Percentiles rank a stretch among this genome's conserved stretches.
Conservation (phyloP, 202 grass and related monocot species). For the Schoenoplectus tabernaemontani region DNA sequence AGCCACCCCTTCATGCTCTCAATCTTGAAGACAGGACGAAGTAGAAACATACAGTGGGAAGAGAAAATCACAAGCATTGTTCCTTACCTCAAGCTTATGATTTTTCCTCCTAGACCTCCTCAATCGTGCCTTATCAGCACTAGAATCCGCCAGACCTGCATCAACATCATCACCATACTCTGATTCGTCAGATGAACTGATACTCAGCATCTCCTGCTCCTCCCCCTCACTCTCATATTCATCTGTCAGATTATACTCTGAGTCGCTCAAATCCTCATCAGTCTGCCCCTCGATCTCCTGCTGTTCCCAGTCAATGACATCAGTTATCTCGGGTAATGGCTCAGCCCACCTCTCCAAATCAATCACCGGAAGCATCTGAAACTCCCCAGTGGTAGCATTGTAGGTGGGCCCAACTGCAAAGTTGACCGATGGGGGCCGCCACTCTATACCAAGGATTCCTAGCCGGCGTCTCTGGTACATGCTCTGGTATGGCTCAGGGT, state of each 20-base stretch:
- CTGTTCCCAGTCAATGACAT: slow-evolving; percentile 73
- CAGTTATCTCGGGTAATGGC: slow-evolving; percentile 75
- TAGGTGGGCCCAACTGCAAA: slow-evolving; percentile 91
- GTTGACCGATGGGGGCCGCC: slow-evolving; percentile 70
- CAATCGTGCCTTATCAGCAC: slow-evolving; percentile 30
- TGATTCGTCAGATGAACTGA: slow-evolving; percentile 48
- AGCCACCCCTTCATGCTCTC: not conserved
- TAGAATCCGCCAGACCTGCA: slow-evolving; percentile 23
- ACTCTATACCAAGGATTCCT: slow-evolving; percentile 80
- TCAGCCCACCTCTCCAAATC: slow-evolving; percentile 80
- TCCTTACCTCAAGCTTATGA: slow-evolving; percentile 55
- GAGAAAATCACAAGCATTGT: slow-evolving; percentile 15
- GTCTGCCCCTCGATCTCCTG: slow-evolving; percentile 68
- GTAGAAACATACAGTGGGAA: not conserved
- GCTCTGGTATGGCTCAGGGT: slow-evolving; percentile 89
- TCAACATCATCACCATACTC: slow-evolving; percentile 54
- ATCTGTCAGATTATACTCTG: slow-evolving; percentile 87
- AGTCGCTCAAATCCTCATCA: slow-evolving; percentile 76
- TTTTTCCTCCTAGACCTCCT: slow-evolving; percentile 82
- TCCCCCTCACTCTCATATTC: slow-evolving; percentile 62
- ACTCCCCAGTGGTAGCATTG: slow-evolving; percentile 86
- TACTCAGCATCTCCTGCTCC: slow-evolving; percentile 53
- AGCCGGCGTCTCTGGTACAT: slow-evolving; percentile 83
- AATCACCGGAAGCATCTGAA: slow-evolving; percentile 76
- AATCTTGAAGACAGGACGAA: not conserved